Base-by-base conservation (phyloP, 768 basidiomycete species). In the Naganishia onofrii region DNA sequence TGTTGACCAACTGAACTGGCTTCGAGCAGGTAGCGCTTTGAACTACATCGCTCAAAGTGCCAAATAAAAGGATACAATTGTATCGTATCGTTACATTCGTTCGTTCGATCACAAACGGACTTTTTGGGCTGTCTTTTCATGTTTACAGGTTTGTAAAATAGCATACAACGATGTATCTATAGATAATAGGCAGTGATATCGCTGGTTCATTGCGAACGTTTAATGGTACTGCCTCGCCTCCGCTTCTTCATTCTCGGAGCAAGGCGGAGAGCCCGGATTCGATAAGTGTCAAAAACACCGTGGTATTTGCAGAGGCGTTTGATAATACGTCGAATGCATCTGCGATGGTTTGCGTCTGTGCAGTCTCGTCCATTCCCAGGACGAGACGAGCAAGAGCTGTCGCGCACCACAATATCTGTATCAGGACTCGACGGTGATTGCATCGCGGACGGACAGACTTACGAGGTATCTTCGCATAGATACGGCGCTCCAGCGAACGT, bases 1-100 rank as follows among this genome's bases (percentile, higher is more conserved):
- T 21, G 81, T 79, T 29, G 94, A 96, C 79, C 93, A 96, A 82
- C 81, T 95, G 54, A 89, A 89, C 71, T 98, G 95, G 95, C 83
- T 99, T 68, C 83, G 84, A 66, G 88, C 89, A 28, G 95, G 95
- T 3, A 91, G 90, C 36, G 95, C 94, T 0, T 79, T 99, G 74
- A 99, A 98, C 80, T 82, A 88, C 81, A 97, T 97, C 54, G 78
- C 77, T 51, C 46, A 66, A 28, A 63, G 60, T 26, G 36, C 60
- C n/a, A 38, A 29, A 36, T 58, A 58, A 58, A 58, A 38, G n/a
- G 54, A 26, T 26, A 32, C 29, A 15, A 34, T 3, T 34, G 28
- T 28, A 26, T 19, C 36, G 31, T 21, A 28, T 44, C 38, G 23
- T 10, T 26, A 23, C 57, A 38, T n/a, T n/a, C 13, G 38, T 36